Evolutionary conservation across 2,329 filamentous ascomycete genomes (phyloP).

Genomic region (Sporothrix variecibatus): DNA sequence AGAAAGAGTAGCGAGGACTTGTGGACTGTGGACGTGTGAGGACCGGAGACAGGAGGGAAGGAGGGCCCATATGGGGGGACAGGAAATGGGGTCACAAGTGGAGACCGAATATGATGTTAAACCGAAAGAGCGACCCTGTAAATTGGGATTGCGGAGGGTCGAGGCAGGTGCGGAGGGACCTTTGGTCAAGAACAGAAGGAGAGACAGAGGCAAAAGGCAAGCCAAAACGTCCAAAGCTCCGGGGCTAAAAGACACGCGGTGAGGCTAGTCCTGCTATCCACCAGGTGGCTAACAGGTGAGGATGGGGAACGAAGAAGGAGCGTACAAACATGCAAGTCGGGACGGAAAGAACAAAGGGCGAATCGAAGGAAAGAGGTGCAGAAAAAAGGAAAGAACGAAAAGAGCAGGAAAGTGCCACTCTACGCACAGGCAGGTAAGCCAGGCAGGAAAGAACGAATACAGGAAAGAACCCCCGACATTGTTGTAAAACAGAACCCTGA

Average conservation of each 20-base stretch:
- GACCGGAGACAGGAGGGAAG: background rate
- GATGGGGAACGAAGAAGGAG: background rate
- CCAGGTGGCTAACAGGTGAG: background rate
- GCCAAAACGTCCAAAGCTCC: constrained; percentile 7
- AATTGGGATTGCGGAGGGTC: constrained; percentile 22
- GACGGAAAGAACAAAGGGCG: background rate
- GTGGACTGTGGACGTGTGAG: background rate
- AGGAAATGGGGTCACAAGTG: constrained; percentile 22
- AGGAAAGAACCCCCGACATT: background rate
- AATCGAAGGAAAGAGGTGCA: background rate
- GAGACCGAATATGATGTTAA: constrained; percentile 20
- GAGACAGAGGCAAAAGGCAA: constrained; percentile 9
- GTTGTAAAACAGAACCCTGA: background rate
- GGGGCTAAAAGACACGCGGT: background rate
- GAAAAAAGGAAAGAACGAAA: background rate
- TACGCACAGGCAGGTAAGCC: background rate
- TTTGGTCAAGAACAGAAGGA: background rate
- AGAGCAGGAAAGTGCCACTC: background rate
- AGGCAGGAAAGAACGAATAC: background rate
- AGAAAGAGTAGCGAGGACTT: background rate
- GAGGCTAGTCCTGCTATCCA: background rate
- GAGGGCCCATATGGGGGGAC: constrained; percentile 5
- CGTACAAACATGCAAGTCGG: background rate
- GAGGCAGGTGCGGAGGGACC: constrained; percentile 13
- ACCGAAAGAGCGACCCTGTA: constrained; percentile 21